phyloP scores from a whole-genome alignment of 495 filamentous ascomycete species.

The Podospora conica region DNA sequence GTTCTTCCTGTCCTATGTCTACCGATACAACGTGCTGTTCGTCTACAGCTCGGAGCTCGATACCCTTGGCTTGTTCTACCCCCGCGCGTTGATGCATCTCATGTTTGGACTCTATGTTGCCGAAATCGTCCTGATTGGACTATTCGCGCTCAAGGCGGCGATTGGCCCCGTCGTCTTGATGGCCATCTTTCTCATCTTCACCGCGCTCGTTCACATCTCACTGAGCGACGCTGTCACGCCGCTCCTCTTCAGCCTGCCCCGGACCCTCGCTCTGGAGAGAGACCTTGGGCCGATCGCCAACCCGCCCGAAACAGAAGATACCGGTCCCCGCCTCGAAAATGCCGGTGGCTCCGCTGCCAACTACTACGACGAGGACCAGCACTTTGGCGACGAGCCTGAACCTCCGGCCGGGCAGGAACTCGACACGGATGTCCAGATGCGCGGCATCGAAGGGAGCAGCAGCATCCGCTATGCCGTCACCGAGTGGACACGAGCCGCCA shows the following conservation, averaged over 20 bases:
- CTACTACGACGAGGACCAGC: slow-evolving; percentile 33
- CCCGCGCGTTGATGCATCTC: slow-evolving; percentile 72
- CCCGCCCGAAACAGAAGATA: slow-evolving; percentile 19
- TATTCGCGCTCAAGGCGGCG: slow-evolving; percentile 65
- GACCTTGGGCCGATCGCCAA: slow-evolving; percentile 46
- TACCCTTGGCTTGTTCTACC: slow-evolving; percentile 76
- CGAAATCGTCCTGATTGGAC: slow-evolving; percentile 71
- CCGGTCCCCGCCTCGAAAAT: slow-evolving; percentile 9
- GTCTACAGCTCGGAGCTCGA: slow-evolving; percentile 71
- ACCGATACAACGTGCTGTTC: slow-evolving; percentile 82
- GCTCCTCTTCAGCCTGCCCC: slow-evolving; percentile 63
- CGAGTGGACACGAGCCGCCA: slow-evolving; percentile 15
- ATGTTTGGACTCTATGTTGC: slow-evolving; percentile 76
- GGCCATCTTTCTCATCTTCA: slow-evolving; percentile 64
- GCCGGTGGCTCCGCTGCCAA: slow-evolving; percentile 28
- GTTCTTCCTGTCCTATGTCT: slow-evolving; percentile 73
- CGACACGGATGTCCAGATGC: slow-evolving; percentile 26
- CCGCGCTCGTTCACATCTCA: slow-evolving; percentile 70
- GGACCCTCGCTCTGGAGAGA: slow-evolving; percentile 41
- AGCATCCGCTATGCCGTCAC: slow-evolving; percentile 20
- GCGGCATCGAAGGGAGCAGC: slow-evolving; percentile 31
- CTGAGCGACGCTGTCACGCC: slow-evolving; percentile 72
- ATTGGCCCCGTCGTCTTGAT: slow-evolving; percentile 69
- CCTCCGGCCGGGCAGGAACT: slow-evolving; percentile 19
- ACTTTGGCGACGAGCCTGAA: slow-evolving; percentile 26